Base-by-base conservation (phyloP, 192 early-diverging fungal species). In the Coemansia sp. region DNA sequence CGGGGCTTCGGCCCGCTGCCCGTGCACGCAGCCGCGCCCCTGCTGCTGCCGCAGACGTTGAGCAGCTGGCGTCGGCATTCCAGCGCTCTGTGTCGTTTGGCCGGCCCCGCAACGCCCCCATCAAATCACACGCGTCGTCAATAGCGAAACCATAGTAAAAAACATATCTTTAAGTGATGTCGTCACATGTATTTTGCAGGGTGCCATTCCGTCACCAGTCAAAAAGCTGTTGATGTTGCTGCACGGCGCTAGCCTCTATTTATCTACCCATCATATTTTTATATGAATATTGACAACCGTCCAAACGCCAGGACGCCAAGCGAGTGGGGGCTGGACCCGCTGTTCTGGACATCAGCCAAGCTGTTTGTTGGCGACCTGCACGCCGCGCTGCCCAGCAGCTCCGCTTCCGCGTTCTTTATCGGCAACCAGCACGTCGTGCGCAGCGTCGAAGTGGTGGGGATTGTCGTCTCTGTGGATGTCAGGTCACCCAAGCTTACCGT, bases 311-410 rank as follows among this genome's bases (percentile, higher is more conserved):
- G 56, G 25, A 50, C 59, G 11, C 33, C 40, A 25, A 25, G 47
- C 18, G 61, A 64, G 19, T 78, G 70, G 69, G 75, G 75, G 18
- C 65, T 78, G 44, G 75, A 78, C 35, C 69, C 75, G 50, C 18
- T 78, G 54, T 78, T 78, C 47, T 78, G 75, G 75, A 60, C 62
- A 5, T 24, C 62, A 11, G 75, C 54, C 16, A 78, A 78, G 59
- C 60, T 78, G 54, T 78, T 78, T 72, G 58, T 72, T 29, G 65
- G 65, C 23, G 75, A 78, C 43, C 53, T 78, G 24, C 58, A 44
- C 23, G 19, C 18, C 3, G 65, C 62, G 18, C 43, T 71, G 29
- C 64, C 65, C 29, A 56, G 54, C 58, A 61, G 47, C 5, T 53
- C 65, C 16, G 62, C 33, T 28, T 58, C 70, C 0, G 69, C 61